phyloP scores from a whole-genome alignment of 331 rosid species.

The Quercus lobata region DNA sequence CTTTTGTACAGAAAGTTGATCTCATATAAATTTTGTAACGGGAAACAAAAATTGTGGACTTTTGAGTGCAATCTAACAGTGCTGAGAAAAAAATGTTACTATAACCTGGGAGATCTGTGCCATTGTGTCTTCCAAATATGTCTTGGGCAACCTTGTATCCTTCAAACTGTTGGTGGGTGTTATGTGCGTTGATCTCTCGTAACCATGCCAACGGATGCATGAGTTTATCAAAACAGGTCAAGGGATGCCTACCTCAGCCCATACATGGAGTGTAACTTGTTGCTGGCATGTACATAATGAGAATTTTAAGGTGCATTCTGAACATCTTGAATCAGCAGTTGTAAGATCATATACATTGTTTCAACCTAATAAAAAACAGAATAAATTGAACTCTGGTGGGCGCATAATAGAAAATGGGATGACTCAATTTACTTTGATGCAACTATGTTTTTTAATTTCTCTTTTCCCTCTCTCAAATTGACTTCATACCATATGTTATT shows the following conservation, averaged over 20 bases:
- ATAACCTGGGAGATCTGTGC: neutral
- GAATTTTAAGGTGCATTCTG: neutral
- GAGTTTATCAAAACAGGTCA: no score
- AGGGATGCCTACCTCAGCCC: neutral
- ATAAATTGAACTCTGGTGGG: neutral
- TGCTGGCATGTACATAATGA: neutral
- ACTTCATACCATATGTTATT: neutral
- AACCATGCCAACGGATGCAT: neutral
- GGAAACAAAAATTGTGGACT: slow-evolving; percentile 2
- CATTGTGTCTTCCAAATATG: neutral
- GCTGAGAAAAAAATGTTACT: neutral
- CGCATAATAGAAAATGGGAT: neutral
- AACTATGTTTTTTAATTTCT: neutral
- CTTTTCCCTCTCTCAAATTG: neutral
- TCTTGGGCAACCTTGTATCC: neutral
- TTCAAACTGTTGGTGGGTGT: neutral
- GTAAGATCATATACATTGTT: neutral
- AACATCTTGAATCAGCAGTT: neutral
- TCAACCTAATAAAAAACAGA: neutral
- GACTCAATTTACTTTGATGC: neutral
- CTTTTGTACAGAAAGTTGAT: slow-evolving; percentile 38
- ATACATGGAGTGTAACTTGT: neutral
- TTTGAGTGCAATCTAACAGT: neutral
- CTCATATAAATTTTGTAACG: slow-evolving; percentile 37
- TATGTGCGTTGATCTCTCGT: neutral